Percentiles rank a stretch among this genome's conserved stretches.
phyloP scores from a whole-genome alignment of 768 basidiomycete species.

The Coprinopsis cinerea region DNA sequence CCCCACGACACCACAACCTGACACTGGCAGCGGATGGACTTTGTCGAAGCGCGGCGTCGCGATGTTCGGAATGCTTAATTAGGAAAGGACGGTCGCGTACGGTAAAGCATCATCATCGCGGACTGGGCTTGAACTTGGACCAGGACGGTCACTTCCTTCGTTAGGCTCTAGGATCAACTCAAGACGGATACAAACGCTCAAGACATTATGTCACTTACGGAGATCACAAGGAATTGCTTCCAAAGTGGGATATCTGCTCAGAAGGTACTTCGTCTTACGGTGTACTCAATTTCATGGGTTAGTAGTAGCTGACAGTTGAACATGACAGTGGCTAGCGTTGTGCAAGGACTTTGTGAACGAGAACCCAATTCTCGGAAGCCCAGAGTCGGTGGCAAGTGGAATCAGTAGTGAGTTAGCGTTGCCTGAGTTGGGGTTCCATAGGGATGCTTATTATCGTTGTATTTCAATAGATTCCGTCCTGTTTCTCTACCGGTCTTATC shows the following conservation, averaged over 20 bases:
- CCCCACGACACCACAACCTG: too few relatives aligned
- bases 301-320: too few relatives aligned
- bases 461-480: slow-evolving; percentile 57
- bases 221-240: slow-evolving; percentile 68
- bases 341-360: slow-evolving; percentile 58
- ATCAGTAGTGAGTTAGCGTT: slow-evolving; percentile 10
- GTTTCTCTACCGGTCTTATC: slow-evolving; percentile 58
- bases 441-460: background rate
- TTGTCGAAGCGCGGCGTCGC: too few relatives aligned
- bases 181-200: too few relatives aligned
- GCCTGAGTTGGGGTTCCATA: background rate
- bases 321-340: slow-evolving; percentile 58
- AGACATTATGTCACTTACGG: slow-evolving; percentile 55
- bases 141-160: too few relatives aligned
- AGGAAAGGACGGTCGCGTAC: too few relatives aligned
- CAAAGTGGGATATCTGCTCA: slow-evolving; percentile 59
- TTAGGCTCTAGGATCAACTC: too few relatives aligned
- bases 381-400: slow-evolving; percentile 39
- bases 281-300: slow-evolving; percentile 8
- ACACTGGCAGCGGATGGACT: too few relatives aligned
- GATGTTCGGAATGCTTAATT: too few relatives aligned
- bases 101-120: too few relatives aligned
- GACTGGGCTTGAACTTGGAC: too few relatives aligned
- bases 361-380: slow-evolving; percentile 31
- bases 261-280: slow-evolving; percentile 38